Conservation (phyloP, 2,329 filamentous ascomycete genomes). For the Pestalotiopsis sp. region DNA sequence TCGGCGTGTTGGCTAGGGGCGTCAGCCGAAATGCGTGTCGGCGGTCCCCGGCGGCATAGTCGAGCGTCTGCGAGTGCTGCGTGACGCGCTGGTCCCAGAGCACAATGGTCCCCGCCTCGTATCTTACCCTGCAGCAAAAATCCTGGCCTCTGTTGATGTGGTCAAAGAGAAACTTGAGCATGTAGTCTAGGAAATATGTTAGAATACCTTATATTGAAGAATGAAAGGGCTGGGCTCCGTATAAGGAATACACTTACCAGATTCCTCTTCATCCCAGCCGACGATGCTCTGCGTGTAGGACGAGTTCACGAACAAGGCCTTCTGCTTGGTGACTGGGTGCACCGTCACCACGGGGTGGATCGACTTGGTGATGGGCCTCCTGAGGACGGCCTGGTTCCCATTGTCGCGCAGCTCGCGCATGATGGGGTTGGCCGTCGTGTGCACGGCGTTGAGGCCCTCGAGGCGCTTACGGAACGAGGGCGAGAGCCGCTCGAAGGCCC, state of each 20-base stretch:
- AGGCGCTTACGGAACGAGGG: slow-evolving; percentile 22
- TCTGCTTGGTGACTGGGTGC: slow-evolving; percentile 35
- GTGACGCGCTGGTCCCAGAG: slow-evolving; percentile 15
- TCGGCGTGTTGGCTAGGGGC: slow-evolving; percentile 26
- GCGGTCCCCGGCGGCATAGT: slow-evolving; percentile 26
- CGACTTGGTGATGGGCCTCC: slow-evolving; percentile 32
- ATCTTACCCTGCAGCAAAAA: slow-evolving; percentile 25
- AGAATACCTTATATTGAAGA: no score
- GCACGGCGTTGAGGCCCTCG: slow-evolving; percentile 20
- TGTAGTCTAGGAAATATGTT: slow-evolving; percentile 14
- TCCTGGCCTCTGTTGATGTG: slow-evolving; percentile 24
- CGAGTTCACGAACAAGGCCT: slow-evolving; percentile 36
- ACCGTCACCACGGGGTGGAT: slow-evolving; percentile 28
- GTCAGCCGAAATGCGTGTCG: slow-evolving; percentile 30
- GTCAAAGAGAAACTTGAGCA: slow-evolving; percentile 27
- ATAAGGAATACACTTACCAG: not conserved
- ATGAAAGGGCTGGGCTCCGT: no score
- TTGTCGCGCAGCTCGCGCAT: slow-evolving; percentile 25
- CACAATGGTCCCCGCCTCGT: slow-evolving; percentile 24
- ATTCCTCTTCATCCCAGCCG: slow-evolving; percentile 28
- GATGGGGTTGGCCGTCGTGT: slow-evolving; percentile 24
- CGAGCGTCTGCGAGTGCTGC: slow-evolving; percentile 22
- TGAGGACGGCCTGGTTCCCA: slow-evolving; percentile 26
- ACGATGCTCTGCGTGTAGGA: slow-evolving; percentile 33
- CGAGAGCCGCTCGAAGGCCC: slow-evolving; percentile 21